A percentile compares a stretch with the other conserved stretches of the same genome.
These are phyloP conservation scores for Thelonectria rubi DNA, from an alignment of 2,329 filamentous ascomycete species.

Conservation along the genomic window DNA sequence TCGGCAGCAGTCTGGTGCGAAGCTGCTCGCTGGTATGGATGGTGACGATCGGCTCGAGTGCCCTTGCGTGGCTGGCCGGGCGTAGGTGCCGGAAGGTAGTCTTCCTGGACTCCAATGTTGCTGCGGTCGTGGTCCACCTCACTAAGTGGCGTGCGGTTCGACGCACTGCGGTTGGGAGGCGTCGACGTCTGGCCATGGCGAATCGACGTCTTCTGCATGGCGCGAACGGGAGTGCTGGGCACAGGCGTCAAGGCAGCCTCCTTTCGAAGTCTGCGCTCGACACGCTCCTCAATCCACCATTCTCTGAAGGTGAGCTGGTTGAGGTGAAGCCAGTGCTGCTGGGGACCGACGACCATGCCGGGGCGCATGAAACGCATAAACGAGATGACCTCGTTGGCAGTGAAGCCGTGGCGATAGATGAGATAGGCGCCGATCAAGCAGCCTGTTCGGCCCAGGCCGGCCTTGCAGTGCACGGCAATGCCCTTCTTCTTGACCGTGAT, in stretches of 20 bases:
- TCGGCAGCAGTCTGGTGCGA: constrained; percentile 54
- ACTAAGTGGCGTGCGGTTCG: constrained; percentile 85
- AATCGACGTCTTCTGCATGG: constrained; percentile 66
- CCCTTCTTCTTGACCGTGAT: constrained; percentile 91
- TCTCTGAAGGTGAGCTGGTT: constrained; percentile 98
- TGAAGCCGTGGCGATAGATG: constrained; percentile 97
- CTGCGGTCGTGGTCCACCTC: constrained; percentile 87
- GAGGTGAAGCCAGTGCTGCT: constrained; percentile 98
- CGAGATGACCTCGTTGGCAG: constrained; percentile 94
- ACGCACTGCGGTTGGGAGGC: constrained; percentile 80
- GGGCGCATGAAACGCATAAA: constrained; percentile 99
- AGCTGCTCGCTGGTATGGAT: constrained; percentile 72
- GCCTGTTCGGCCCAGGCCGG: constrained; percentile 91
- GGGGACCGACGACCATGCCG: constrained; percentile 97
- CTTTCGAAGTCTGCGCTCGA: constrained; percentile 73
- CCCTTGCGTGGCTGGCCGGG: constrained; percentile 95
- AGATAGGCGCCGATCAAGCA: constrained; percentile 97
- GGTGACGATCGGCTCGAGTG: constrained; percentile 77
- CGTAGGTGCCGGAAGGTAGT: constrained; percentile 93
- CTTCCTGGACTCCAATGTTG: constrained; percentile 77
- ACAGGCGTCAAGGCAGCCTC: constrained; percentile 62
- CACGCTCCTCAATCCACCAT: constrained; percentile 94
- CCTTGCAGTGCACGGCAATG: constrained; percentile 98
- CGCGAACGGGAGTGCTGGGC: constrained; percentile 69
- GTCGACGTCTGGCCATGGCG: constrained; percentile 79